Evolutionary conservation across 2,329 filamentous ascomycete genomes (phyloP), one percentile per base, ranked within the genome.

Genomic region (Pseudogymnoascus sp.): DNA sequence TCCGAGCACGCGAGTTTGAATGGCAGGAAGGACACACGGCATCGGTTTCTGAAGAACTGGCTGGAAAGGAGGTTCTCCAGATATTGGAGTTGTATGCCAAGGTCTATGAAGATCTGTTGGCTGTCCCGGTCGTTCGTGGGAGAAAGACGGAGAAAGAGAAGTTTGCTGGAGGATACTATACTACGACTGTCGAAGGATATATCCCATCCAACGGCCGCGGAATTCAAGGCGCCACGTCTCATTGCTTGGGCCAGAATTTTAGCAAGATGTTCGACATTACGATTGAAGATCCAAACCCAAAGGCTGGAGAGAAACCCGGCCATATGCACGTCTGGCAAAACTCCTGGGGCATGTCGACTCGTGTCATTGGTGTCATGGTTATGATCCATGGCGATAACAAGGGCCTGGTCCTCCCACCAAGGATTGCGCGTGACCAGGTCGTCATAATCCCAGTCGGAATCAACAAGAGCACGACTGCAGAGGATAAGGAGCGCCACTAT

Each of bases 221-320:
- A 75, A 97, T 99, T 66, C 95, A 99, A 79, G 95, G 93, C 68
- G 95, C 87, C 62, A 99, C 95, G 42, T 96, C 91, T 62, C 95
- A 99, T 80, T 75, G 75, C 71, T 83, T 99, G 7, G 95, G 95
- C 62, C 95, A 99, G 78, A 97, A 99, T 79, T 99, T 99, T 79
- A 93, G 89, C 76, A 97, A 96, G 79, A 99, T 99, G 93, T 99
- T 97, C 75, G 89, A 95, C 76, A 97, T 99, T 75, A 96, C 89
- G 0, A 91, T 99, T 31, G 93, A 99, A 76, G 93, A 99, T 73
- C 95, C 95, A 23, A 81, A 82, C 65, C 83, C 82, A 61, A 86
- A 87, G 72, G 80, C 82, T 57, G 86, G 84, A 60, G 86, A 95
- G 75, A 89, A 90, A 78, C 89, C 90, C 68, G 83, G 87, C 69